Percentiles rank a stretch among this genome's conserved stretches.
Evolutionary conservation across 768 basidiomycete species (phyloP).

Genomic region (Suillus paluster): DNA sequence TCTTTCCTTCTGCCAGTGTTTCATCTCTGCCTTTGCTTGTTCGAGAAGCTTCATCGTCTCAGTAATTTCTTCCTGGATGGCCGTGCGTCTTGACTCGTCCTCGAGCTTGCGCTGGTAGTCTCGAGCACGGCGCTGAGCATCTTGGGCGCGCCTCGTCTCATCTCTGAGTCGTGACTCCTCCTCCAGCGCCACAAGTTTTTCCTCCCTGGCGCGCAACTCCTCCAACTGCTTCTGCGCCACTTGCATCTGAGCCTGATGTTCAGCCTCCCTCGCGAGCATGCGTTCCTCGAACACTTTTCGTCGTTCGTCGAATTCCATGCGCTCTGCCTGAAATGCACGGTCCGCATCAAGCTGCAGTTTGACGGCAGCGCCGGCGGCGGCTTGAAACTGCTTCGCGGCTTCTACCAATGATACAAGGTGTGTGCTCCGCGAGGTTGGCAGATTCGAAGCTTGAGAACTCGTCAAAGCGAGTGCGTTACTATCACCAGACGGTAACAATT

Average conservation of each 20-base stretch:
- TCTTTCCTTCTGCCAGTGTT: conserved; percentile 8
- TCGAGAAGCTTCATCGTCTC: conserved; percentile 23
- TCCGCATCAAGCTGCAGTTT: conserved; percentile 22
- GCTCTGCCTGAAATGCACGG: conserved; percentile 15
- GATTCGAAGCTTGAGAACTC: background rate
- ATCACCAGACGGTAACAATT: background rate
- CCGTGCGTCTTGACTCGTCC: conserved; percentile 20
- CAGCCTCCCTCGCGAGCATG: conserved; percentile 22
- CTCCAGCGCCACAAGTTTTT: conserved; percentile 22
- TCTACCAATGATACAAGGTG: conserved; percentile 12
- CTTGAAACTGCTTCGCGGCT: conserved; percentile 17
- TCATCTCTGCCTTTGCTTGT: conserved; percentile 14
- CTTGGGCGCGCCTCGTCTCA: conserved; percentile 21
- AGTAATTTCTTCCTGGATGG: conserved; percentile 23
- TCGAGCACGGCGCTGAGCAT: conserved; percentile 26
- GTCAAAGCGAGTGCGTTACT: background rate
- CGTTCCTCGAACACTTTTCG: conserved; percentile 26
- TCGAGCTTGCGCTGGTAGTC: conserved; percentile 28
- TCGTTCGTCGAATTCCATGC: conserved; percentile 17
- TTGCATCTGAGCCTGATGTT: conserved; percentile 21
- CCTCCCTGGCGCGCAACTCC: conserved; percentile 24
- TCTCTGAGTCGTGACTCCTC: conserved; percentile 30
- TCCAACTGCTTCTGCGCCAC: conserved; percentile 25
- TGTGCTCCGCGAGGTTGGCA: conserved; percentile 11
- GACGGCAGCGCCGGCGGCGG: conserved; percentile 12